phyloP scores from a whole-genome alignment of 1,284 basidiomycete species.

The Megacollybia platyphylla region DNA sequence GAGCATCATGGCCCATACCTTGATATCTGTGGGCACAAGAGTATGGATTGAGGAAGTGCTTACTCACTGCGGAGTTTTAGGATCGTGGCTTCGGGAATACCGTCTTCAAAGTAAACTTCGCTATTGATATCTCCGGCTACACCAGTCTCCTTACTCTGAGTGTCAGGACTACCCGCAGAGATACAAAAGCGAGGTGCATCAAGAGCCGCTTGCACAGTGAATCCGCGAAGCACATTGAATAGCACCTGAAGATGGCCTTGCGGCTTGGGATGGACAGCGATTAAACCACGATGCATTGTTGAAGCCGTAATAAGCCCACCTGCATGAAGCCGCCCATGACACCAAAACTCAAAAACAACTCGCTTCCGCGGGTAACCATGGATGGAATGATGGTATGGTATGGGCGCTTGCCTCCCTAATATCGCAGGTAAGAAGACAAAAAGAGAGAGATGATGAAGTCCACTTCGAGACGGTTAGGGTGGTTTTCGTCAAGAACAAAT shows the following conservation, averaged over 20 bases:
- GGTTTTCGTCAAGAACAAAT: conserved; percentile 69
- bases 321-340: conserved; percentile 98
- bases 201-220: conserved; percentile 72
- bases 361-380: conserved; percentile 70
- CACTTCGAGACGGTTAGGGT: conserved; percentile 72
- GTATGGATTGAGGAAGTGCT: neutral
- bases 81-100: conserved; percentile 51
- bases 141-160: conserved; percentile 30
- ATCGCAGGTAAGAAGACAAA: neutral
- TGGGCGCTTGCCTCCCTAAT: conserved; percentile 72
- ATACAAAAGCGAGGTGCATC: conserved; percentile 97
- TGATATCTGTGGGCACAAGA: neutral
- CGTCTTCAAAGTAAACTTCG: conserved; percentile 83
- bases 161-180: conserved; percentile 68
- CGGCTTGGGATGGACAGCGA: conserved; percentile 31
- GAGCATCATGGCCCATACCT: conserved; percentile 84
- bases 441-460: conserved; percentile 2
- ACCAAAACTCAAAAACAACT: conserved; percentile 81
- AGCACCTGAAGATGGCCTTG: conserved; percentile 92
- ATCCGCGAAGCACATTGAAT: conserved; percentile 82
- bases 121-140: conserved; percentile 62
- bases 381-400: conserved; percentile 96
- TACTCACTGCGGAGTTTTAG: conserved; percentile 46
- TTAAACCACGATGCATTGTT: neutral
- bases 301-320: conserved; percentile 17